Evolutionary conservation across 2,329 filamentous ascomycete genomes (phyloP).

Genomic region (Chaetomium sp.): DNA sequence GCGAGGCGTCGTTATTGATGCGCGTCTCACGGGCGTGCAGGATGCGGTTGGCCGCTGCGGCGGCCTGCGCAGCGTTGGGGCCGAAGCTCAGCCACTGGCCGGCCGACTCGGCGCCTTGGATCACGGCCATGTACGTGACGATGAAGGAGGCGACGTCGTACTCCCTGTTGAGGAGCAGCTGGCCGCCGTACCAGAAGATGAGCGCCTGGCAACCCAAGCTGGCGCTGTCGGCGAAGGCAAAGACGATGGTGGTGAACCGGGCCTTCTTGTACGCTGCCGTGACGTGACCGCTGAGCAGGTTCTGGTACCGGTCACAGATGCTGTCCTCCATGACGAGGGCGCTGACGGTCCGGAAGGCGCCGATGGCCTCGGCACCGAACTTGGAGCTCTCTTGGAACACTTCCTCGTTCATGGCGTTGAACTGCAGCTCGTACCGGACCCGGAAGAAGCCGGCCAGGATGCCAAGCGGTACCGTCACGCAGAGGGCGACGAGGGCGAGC

Average conservation of each 20-base stretch:
- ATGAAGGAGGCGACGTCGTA: constrained; percentile 52
- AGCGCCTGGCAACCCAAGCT: constrained; percentile 65
- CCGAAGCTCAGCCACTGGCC: constrained; percentile 69
- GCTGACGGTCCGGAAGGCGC: constrained; percentile 72
- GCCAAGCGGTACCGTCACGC: constrained; percentile 58
- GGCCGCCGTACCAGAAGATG: constrained; percentile 68
- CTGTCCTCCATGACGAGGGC: constrained; percentile 69
- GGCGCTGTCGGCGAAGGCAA: constrained; percentile 69
- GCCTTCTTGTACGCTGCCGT: constrained; percentile 61
- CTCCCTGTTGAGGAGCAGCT: constrained; percentile 54
- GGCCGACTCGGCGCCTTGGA: constrained; percentile 67
- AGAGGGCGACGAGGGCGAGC: constrained; percentile 67
- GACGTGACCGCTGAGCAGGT: constrained; percentile 62
- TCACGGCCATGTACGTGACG: constrained; percentile 65
- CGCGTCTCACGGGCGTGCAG: constrained; percentile 52
- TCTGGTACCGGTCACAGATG: constrained; percentile 63
- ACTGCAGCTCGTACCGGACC: constrained; percentile 63
- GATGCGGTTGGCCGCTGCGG: constrained; percentile 62
- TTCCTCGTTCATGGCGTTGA: constrained; percentile 67
- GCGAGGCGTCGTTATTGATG: constrained; percentile 40
- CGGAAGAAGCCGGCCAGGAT: constrained; percentile 54
- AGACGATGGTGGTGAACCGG: constrained; percentile 63
- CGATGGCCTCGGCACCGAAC: constrained; percentile 73
- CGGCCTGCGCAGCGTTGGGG: constrained; percentile 63
- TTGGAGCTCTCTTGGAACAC: constrained; percentile 73